A percentile compares a stretch with the other conserved stretches of the same genome.
These are phyloP conservation scores for Aspergillus sojae DNA, from an alignment of 2,329 filamentous ascomycete genomes.

Conservation along the genomic window DNA sequence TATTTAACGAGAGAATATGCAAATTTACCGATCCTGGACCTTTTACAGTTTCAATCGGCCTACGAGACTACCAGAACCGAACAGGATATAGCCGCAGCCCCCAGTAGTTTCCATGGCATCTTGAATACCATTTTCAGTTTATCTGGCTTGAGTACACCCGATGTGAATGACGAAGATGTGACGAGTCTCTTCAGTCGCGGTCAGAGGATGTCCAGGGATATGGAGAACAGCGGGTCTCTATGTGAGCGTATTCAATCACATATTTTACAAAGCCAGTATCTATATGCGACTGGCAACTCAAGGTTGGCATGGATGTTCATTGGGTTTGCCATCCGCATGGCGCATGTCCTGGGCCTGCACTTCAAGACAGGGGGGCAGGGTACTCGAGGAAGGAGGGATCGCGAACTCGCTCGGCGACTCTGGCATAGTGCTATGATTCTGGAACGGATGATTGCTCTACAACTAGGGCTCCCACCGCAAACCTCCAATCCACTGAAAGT, in stretches of 20 bases:
- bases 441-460: conserved; percentile 28
- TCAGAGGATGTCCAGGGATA: conserved; percentile 20
- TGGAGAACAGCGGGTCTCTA: conserved; percentile 14
- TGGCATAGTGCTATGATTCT: conserved; percentile 31
- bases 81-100: conserved; percentile 8
- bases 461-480: conserved; percentile 22
- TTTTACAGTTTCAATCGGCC: conserved; percentile 19
- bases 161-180: conserved; percentile 12
- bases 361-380: conserved; percentile 21
- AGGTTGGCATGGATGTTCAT: conserved; percentile 26
- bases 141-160: conserved; percentile 15
- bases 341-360: conserved; percentile 24
- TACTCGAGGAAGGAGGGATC: conserved; percentile 14
- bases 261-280: conserved; percentile 27
- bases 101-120: conserved; percentile 19
- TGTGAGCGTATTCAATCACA: conserved; percentile 23
- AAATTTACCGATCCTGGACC: conserved; percentile 28
- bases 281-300: conserved; percentile 24
- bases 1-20: conserved; percentile 30
- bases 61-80: conserved; percentile 15
- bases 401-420: conserved; percentile 25
- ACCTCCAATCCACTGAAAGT: conserved; percentile 20
- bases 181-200: conserved; percentile 20
- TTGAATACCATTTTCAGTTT: conserved; percentile 26
- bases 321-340: conserved; percentile 24